phyloP scores from a whole-genome alignment of 2,329 filamentous ascomycete genomes.

The Grosmannia serpens region DNA sequence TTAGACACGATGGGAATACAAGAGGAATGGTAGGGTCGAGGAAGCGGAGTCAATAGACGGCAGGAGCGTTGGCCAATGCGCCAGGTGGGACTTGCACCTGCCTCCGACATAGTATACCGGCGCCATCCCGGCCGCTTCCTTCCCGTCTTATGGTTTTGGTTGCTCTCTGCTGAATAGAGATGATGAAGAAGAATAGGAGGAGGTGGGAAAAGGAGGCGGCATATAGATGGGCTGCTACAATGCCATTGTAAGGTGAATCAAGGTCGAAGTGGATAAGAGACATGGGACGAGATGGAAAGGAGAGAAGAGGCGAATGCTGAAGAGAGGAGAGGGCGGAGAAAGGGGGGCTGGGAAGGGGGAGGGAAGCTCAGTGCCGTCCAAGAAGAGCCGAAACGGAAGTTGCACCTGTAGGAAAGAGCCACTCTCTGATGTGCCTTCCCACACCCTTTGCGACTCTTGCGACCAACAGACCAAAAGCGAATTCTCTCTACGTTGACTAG shows the following conservation, averaged over 20 bases:
- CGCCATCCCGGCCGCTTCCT: background rate
- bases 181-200: background rate
- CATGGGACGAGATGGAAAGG: background rate
- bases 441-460: background rate
- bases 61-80: background rate
- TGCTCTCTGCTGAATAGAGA: background rate
- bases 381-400: background rate
- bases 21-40: background rate
- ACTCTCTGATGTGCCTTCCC: background rate
- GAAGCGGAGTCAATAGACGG: background rate
- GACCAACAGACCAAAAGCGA: background rate
- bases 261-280: background rate
- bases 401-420: background rate
- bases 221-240: background rate
- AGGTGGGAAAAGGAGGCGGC: background rate
- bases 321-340: background rate
- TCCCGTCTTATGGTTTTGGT: background rate
- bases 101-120: background rate
- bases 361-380: background rate
- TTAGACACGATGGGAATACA: background rate
- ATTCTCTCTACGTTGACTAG: too few relatives aligned
- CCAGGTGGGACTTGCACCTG: background rate
- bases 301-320: background rate
- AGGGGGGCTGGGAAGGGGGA: background rate
- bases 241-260: background rate